Evolutionary conservation across 768 basidiomycete species (phyloP).

Genomic region (Russula emetica): DNA sequence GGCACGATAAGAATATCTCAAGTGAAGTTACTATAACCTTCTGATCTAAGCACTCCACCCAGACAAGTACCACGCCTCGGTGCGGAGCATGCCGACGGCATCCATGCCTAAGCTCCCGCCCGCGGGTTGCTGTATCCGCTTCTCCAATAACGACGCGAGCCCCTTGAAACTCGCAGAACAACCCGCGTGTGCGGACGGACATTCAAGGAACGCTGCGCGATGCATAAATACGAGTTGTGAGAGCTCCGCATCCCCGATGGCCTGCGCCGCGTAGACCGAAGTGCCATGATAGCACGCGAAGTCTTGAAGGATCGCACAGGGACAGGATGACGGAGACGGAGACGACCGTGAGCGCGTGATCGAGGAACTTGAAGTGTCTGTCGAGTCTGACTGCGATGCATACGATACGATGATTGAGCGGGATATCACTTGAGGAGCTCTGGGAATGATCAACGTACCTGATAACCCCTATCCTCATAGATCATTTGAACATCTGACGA

Average conservation of each 20-base stretch:
- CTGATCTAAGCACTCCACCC: constrained; percentile 8
- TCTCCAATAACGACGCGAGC: constrained; percentile 17
- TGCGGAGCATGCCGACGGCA: constrained; percentile 18
- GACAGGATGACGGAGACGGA: not conserved
- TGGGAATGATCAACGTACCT: constrained; percentile 3
- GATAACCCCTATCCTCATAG: constrained; percentile 18
- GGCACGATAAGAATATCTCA: constrained; percentile 9
- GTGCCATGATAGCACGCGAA: constrained; percentile 12
- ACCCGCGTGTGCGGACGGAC: constrained; percentile 17
- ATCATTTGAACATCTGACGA: constrained; percentile 13
- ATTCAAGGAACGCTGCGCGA: constrained; percentile 21
- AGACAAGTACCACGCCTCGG: constrained; percentile 22
- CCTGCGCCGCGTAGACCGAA: not conserved
- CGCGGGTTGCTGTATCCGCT: not conserved
- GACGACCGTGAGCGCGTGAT: not conserved
- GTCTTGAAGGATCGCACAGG: constrained; percentile 19
- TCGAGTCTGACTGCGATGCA: constrained; percentile 18
- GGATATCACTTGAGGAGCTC: too few relatives aligned
- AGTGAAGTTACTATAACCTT: not conserved
- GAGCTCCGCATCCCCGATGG: constrained; percentile 14
- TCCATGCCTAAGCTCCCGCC: constrained; percentile 12
- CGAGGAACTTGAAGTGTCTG: constrained; percentile 5
- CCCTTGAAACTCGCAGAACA: constrained; percentile 17
- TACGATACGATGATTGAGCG: not conserved
- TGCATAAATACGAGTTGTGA: constrained; percentile 21